These are phyloP conservation scores for Neurospora tetraspora DNA, from an alignment of 495 filamentous ascomycete genomes.

Conservation along the genomic window DNA sequence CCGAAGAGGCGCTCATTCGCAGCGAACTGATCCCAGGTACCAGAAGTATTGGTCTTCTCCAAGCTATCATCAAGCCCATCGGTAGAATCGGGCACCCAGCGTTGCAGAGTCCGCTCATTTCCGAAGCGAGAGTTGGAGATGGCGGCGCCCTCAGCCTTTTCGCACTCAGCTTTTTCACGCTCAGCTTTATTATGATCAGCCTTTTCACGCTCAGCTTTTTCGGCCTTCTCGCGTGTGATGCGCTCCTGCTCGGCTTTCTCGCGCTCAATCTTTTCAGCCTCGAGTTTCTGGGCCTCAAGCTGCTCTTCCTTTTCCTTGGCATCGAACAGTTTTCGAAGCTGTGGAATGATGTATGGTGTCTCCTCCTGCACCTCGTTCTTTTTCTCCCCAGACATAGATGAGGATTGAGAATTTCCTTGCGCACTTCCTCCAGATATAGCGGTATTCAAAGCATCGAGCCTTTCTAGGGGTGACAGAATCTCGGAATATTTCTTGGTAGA, in stretches of 20 bases:
- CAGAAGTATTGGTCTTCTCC: conserved; percentile 42
- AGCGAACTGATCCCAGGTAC: conserved; percentile 87
- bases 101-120: conserved; percentile 69
- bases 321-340: not conserved
- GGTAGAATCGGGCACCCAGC: conserved; percentile 70
- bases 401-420: too few relatives aligned
- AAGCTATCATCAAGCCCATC: conserved; percentile 55
- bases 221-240: not conserved
- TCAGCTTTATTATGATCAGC: too few relatives aligned
- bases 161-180: not conserved
- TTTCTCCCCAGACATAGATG: too few relatives aligned
- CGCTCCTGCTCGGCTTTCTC: not conserved
- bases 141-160: conserved; percentile 33
- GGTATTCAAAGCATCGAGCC: not conserved
- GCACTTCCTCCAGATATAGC: not conserved
- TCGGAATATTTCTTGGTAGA: too few relatives aligned
- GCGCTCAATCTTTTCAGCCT: not conserved
- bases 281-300: not conserved
- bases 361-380: too few relatives aligned
- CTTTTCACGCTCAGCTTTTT: not conserved
- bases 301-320: not conserved
- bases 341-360: not conserved
- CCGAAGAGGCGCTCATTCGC: conserved; percentile 82
- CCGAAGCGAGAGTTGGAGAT: conserved; percentile 65
- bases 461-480: too few relatives aligned